Conservation (phyloP, 2,329 filamentous ascomycete genomes). For the Scedosporium boydii region DNA sequence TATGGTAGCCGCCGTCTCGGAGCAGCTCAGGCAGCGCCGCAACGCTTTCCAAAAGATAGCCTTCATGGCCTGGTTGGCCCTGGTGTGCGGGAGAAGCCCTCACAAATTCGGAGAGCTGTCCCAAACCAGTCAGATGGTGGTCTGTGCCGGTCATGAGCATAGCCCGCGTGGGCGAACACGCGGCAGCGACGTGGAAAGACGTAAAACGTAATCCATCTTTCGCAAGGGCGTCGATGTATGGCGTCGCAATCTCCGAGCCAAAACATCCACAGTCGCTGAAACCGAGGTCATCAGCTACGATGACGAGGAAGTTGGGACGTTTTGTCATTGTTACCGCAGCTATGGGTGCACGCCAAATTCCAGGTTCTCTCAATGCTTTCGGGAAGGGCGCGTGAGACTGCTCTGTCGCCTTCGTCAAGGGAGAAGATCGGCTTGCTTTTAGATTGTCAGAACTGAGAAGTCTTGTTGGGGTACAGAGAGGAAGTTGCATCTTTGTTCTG, state of each 20-base stretch:
- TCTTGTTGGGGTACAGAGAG: too few relatives aligned
- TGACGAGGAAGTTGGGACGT: conserved; percentile 50
- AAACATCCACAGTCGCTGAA: conserved; percentile 51
- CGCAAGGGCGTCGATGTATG: conserved; percentile 45
- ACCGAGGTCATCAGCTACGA: conserved; percentile 50
- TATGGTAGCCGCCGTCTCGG: conserved; percentile 48
- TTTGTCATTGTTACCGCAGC: too few relatives aligned
- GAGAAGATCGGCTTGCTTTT: too few relatives aligned
- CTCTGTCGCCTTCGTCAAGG: too few relatives aligned
- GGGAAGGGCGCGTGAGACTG: too few relatives aligned
- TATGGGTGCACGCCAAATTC: too few relatives aligned
- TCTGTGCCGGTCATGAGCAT: conserved; percentile 59
- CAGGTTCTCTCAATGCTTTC: too few relatives aligned
- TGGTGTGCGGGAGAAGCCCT: conserved; percentile 32
- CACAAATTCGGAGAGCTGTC: conserved; percentile 44
- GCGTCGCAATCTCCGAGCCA: conserved; percentile 51
- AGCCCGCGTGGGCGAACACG: conserved; percentile 51
- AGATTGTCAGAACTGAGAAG: too few relatives aligned
- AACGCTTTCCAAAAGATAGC: conserved; percentile 51
- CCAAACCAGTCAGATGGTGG: conserved; percentile 49
- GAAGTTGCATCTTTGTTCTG: too few relatives aligned
- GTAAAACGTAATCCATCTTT: conserved; percentile 41
- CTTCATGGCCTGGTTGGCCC: conserved; percentile 52
- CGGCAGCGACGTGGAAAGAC: conserved; percentile 52
- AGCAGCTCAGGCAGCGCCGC: conserved; percentile 49